Conservation (phyloP, 805 yeast species). For the Sugiyamaella valdiviana region DNA sequence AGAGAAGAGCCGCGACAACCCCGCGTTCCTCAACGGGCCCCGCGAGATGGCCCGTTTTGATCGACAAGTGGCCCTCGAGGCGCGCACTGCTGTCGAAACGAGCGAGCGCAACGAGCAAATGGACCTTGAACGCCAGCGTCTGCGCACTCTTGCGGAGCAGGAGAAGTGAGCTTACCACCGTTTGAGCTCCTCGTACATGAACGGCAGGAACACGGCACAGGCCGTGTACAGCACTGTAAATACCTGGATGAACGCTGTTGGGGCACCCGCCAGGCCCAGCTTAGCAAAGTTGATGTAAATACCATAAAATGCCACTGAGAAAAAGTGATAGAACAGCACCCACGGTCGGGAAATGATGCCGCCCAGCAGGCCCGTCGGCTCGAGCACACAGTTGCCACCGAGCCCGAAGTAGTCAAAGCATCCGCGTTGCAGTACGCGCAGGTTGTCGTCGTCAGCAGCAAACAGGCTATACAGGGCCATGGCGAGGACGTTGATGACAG, state of each 20-base stretch:
- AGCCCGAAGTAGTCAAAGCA: slow-evolving; percentile 79
- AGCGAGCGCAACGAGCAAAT: slow-evolving; percentile 10
- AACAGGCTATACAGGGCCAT: slow-evolving; percentile 85
- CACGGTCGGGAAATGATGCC: slow-evolving; percentile 77
- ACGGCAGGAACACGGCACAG: slow-evolving; percentile 71
- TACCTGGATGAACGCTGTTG: slow-evolving; percentile 64
- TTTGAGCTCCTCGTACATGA: slow-evolving; percentile 38
- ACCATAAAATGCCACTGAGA: slow-evolving; percentile 82
- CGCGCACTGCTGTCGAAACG: slow-evolving; percentile 21
- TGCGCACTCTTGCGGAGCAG: slow-evolving; percentile 21
- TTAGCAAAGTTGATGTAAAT: slow-evolving; percentile 60
- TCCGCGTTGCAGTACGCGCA: slow-evolving; percentile 72
- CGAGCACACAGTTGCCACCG: slow-evolving; percentile 74
- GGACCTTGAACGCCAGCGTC: slow-evolving; percentile 17
- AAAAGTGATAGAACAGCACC: slow-evolving; percentile 75
- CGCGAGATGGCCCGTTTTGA: slow-evolving; percentile 26
- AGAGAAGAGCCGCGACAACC: slow-evolving; percentile 21
- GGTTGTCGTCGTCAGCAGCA: slow-evolving; percentile 67
- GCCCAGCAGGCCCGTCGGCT: slow-evolving; percentile 77
- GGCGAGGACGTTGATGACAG: slow-evolving; percentile 84
- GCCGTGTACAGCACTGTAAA: slow-evolving; percentile 69
- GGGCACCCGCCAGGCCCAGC: slow-evolving; percentile 61
- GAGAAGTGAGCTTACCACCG: slow-evolving; percentile 20
- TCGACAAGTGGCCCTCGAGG: slow-evolving; percentile 22
- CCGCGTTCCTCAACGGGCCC: slow-evolving; percentile 29